These are phyloP conservation scores for Schizosaccharomyces octosporus DNA, from an alignment of 805 yeast species.

Conservation along the genomic window DNA sequence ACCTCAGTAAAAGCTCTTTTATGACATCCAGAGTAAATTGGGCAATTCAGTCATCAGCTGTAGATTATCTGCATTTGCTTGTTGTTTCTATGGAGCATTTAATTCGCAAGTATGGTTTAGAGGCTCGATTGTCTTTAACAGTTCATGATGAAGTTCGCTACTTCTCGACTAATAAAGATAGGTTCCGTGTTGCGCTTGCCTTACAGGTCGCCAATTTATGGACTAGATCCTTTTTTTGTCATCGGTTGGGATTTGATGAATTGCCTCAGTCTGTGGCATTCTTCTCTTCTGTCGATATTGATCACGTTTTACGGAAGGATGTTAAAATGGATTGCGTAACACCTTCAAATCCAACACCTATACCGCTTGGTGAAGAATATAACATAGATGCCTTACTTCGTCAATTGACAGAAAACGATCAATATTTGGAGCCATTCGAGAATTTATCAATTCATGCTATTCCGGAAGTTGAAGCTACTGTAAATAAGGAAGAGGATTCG, in stretches of 20 bases:
- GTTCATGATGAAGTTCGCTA: conserved; percentile 91
- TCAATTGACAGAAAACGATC: not conserved
- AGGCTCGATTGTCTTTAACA: conserved; percentile 60
- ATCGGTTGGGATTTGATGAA: conserved; percentile 68
- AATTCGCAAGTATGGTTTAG: conserved; percentile 32
- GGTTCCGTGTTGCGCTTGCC: conserved; percentile 53
- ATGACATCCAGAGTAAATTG: conserved; percentile 84
- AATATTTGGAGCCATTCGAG: not conserved
- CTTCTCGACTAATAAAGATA: conserved; percentile 46
- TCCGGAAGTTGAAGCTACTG: not conserved
- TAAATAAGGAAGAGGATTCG: not conserved
- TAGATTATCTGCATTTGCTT: conserved; percentile 72
- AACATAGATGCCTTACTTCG: conserved; percentile 20
- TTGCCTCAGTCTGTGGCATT: conserved; percentile 90
- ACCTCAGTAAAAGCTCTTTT: conserved; percentile 41
- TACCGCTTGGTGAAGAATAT: conserved; percentile 57
- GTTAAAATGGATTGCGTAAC: conserved; percentile 81
- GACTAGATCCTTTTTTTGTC: conserved; percentile 90
- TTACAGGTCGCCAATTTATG: conserved; percentile 76
- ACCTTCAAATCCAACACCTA: conserved; percentile 51
- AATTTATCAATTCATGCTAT: not conserved
- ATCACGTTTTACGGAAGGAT: conserved; percentile 68
- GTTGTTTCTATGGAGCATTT: conserved; percentile 73
- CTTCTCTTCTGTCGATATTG: conserved; percentile 82
- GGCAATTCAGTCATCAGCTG: conserved; percentile 97